Percentiles rank a stretch among this genome's conserved stretches.
These are phyloP conservation scores for Canavalia ensiformis DNA, from an alignment of 306 rosid species.

Conservation along the genomic window DNA sequence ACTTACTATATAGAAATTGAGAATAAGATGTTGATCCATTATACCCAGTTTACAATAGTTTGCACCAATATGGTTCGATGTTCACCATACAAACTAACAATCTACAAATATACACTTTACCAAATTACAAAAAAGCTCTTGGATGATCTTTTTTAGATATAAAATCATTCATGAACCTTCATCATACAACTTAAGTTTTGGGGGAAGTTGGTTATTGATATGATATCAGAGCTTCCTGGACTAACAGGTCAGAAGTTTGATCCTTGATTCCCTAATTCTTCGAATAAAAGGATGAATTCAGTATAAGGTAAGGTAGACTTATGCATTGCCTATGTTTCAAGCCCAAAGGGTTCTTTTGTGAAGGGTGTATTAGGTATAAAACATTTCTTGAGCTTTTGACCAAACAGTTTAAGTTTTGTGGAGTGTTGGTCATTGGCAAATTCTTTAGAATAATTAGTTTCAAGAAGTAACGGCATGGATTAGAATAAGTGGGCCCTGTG, in stretches of 20 bases:
- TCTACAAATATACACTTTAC: constrained; percentile 17
- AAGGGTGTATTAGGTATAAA: neutral
- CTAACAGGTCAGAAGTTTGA: constrained; percentile 15
- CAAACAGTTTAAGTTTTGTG: neutral
- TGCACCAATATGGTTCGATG: constrained; percentile 11
- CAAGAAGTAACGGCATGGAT: neutral
- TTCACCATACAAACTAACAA: constrained; percentile 24
- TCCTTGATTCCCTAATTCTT: neutral
- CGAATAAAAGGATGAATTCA: neutral
- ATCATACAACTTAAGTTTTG: neutral
- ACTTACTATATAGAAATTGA: neutral
- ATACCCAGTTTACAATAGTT: constrained; percentile 14
- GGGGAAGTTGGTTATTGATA: neutral
- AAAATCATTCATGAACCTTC: neutral
- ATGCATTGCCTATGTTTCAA: neutral
- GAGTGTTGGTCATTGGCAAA: neutral
- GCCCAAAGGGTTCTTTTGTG: neutral
- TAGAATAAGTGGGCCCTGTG: neutral
- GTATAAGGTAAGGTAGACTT: neutral
- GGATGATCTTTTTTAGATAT: neutral
- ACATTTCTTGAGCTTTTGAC: neutral
- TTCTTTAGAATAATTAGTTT: constrained; percentile 1
- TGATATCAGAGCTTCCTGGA: constrained; percentile 4
- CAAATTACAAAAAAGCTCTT: neutral
- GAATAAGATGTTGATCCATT: constrained; percentile 15